Base-by-base conservation (phyloP, 1,284 basidiomycete genomes). In the Singerocomus inundabilis region DNA sequence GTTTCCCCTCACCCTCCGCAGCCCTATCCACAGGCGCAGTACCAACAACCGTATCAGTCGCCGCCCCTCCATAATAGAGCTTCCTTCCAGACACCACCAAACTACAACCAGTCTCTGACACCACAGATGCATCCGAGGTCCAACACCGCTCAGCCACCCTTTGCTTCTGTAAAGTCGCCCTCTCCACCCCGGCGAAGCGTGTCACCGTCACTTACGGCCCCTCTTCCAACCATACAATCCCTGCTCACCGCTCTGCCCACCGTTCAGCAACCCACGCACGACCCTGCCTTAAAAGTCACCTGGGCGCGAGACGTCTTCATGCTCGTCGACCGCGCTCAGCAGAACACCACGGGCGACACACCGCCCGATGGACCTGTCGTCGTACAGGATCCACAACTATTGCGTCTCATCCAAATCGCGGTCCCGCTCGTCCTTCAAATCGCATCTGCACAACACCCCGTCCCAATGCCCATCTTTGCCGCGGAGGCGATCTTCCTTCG, bases 301-400 rank as follows among this genome's bases (percentile, higher is more conserved):
- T 96, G 93, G 93, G 79, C 81, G 6, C 77, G 85, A 38, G 88
- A 93, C 55, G 85, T 94, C 46, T 71, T 94, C 58, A 80, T 84
- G 60, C 84, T 91, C 54, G 83, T 91, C 54, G 87, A 92, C 54
- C 80, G 82, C 44, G 70, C 78, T 6, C 76, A 73, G 52, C 67
- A 69, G 37, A 60, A 67, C 54, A 49, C 71, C 7, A 62, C 73
- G 32, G 70, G 69, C 11, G 79, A 79, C 53, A 68, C 75, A 1
- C 71, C 74, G 0, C 58, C 76, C 3, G 67, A 68, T 12, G 81
- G 81, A 1, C 79, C 84, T 12, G 71, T 75, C 31, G 64, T 70
- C 44, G 81, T 93, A 59, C 67, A 76, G 18, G 88, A 92, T 57
- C 78, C 82, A 0, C 73, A 75, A 8, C 76, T 93, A 7, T 71